These are phyloP conservation scores for Maudiozyma bulderi DNA, from an alignment of 805 yeast species.

Conservation along the genomic window DNA sequence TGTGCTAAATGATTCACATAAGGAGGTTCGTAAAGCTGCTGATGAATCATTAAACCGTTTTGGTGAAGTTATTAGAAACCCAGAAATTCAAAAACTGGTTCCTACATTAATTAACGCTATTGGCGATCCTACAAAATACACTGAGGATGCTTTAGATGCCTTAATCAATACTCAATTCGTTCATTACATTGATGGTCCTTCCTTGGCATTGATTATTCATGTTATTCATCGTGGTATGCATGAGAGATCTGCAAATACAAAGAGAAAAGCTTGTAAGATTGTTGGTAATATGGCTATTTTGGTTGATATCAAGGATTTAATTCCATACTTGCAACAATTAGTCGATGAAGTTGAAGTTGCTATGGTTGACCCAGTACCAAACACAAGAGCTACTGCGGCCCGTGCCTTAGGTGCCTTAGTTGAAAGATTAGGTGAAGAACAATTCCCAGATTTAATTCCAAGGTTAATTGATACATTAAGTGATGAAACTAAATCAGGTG, in stretches of 20 bases:
- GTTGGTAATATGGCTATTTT: conserved; percentile 97
- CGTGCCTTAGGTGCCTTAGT: conserved; percentile 94
- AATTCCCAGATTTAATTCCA: conserved; percentile 85
- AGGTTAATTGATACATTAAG: conserved; percentile 64
- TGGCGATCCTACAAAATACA: conserved; percentile 88
- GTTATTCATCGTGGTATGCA: conserved; percentile 93
- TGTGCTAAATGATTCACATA: conserved; percentile 88
- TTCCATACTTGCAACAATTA: conserved; percentile 71
- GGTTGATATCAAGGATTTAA: conserved; percentile 77
- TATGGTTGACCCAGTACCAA: conserved; percentile 98
- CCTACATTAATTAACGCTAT: conserved; percentile 84
- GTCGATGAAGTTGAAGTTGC: conserved; percentile 80
- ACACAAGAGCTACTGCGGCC: conserved; percentile 93
- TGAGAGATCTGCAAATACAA: conserved; percentile 87
- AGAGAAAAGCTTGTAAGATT: conserved; percentile 91
- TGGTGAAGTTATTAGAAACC: conserved; percentile 95
- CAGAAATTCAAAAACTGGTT: conserved; percentile 88
- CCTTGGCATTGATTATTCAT: conserved; percentile 87
- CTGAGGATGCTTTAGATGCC: conserved; percentile 79
- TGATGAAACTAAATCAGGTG: conserved; percentile 76
- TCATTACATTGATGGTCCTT: conserved; percentile 96
- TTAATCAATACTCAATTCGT: conserved; percentile 87
- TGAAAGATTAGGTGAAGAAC: conserved; percentile 92
- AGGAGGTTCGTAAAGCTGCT: conserved; percentile 94
- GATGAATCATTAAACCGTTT: conserved; percentile 79